phyloP scores from a whole-genome alignment of 23 red algal species.

The Chondrus crispus region DNA sequence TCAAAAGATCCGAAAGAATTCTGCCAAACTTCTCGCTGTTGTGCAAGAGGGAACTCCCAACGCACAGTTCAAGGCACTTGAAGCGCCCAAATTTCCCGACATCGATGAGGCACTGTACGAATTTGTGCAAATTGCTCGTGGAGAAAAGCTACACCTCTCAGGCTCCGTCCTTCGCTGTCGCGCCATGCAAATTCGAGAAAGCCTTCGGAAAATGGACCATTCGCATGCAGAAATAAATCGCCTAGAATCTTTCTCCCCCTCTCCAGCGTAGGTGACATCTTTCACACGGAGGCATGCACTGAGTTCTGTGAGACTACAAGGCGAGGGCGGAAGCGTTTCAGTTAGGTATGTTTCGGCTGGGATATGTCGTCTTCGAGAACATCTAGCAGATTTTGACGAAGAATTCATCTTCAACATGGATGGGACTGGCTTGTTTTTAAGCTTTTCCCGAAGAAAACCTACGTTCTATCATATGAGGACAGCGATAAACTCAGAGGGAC shows the following conservation, averaged over 20 bases:
- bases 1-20: neutral
- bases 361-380: neutral
- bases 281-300: neutral
- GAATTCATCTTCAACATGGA: neutral
- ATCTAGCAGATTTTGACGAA: neutral
- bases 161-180: neutral
- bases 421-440: neutral
- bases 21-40: neutral
- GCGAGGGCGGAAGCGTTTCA: neutral
- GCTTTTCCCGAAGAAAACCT: too few relatives aligned
- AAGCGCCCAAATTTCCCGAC: neutral
- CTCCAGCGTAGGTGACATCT: neutral
- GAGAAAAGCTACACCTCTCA: neutral
- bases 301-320: neutral
- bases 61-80: neutral
- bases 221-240: too few relatives aligned
- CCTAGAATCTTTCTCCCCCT: neutral
- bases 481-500: neutral
- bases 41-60: neutral
- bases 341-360: neutral
- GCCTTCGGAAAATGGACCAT: too few relatives aligned
- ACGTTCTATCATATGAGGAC: too few relatives aligned
- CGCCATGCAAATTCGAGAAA: too few relatives aligned
- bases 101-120: neutral
- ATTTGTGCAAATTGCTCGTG: neutral